Evolutionary conservation across 2,329 filamentous ascomycete species (phyloP), one percentile per base, ranked within the genome.

Genomic region (Pseudocercospora fijiensis): DNA sequence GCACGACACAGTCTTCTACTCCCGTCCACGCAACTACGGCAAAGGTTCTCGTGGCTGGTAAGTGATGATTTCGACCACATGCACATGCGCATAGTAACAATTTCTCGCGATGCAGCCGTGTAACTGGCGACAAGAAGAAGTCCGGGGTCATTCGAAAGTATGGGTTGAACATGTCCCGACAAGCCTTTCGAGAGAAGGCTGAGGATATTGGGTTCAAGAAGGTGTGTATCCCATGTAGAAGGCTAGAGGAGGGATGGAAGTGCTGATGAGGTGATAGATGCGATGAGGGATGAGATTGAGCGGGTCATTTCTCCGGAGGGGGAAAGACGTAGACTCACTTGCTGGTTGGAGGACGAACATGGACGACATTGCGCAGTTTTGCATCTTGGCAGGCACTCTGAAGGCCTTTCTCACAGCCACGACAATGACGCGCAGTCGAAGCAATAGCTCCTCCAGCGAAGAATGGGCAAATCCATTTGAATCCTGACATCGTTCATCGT

Each of bases 81-180:
- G n/a, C n/a, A n/a, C n/a, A n/a, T n/a, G n/a, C n/a, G n/a, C n/a
- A n/a, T n/a, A n/a, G n/a, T n/a, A n/a, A n/a, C n/a, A n/a, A n/a
- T n/a, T n/a, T n/a, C n/a, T n/a, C n/a, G n/a, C n/a, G n/a, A n/a
- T 49, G 2, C 33, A 72, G 70, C 66, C 68, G 69, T 30, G 70
- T 72, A 18, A 72, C 70, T 1, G 70, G 70, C 24, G 70, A 72
- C 63, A 72, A 70, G 66, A 72, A 72, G 60, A 71, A 70, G 30
- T 61, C 65, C 26, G 70, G 70, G 43, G 60, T 72, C 37, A 71
- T 72, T 45, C 66, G 70, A 47, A 72, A 72, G 56, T 72, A 72
- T 58, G 70, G 70, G n/a, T 49, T 72, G 60, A 72, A 71, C 49
- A 72, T 72, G 70, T 69, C 66, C 4, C 64, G 70, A 16, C 70